Conservation (phyloP, 345 rosid genomes). For the Linum tenue region DNA sequence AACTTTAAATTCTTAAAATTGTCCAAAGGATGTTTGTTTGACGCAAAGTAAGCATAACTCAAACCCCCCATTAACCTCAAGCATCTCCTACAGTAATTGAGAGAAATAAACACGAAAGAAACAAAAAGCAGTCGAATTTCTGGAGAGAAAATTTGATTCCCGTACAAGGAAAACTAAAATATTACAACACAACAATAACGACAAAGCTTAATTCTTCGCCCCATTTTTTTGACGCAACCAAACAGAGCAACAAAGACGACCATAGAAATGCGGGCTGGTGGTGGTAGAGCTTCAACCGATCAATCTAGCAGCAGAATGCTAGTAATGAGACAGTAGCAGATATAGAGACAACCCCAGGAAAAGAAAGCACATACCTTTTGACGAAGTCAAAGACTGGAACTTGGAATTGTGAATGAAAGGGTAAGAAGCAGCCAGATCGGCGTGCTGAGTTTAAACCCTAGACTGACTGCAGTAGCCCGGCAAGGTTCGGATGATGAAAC, state of each 20-base stretch:
- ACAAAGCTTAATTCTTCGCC: no score
- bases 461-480: background rate
- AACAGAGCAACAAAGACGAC: background rate
- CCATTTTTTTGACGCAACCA: conserved; percentile 1
- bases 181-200: no score
- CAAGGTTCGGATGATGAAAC: background rate
- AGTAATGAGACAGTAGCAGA: background rate
- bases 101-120: background rate
- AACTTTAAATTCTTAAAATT: background rate
- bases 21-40: background rate
- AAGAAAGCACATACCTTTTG: conserved; percentile 16
- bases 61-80: background rate
- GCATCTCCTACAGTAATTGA: background rate
- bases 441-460: conserved; percentile 8
- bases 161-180: no score
- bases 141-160: no score
- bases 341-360: background rate
- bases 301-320: conserved; percentile 24
- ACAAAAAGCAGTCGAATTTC: background rate
- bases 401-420: conserved; percentile 6
- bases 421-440: conserved; percentile 18
- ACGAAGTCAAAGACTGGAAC: conserved; percentile 9
- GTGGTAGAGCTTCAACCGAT: conserved; percentile 19
- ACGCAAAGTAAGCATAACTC: background rate
- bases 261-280: background rate